Base-by-base conservation (phyloP, 2,329 filamentous ascomycete genomes). In the Colletotrichum chrysophilum region DNA sequence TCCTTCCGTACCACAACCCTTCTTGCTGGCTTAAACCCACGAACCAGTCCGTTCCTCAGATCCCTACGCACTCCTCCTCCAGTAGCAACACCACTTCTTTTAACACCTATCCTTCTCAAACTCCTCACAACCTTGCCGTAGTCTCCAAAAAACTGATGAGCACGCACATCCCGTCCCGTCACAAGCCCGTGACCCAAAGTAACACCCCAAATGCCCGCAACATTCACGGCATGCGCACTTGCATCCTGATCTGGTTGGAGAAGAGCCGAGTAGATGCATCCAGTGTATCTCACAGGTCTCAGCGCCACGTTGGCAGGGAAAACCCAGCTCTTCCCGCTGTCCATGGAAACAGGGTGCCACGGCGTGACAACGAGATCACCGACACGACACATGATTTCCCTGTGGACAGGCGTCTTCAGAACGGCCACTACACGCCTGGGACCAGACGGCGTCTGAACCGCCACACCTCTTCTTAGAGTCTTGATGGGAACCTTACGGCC, bases 171-270 rank as follows among this genome's bases (percentile, higher is more conserved):
- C 4, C 78, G 79, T 0, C 79, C 82, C 2, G 75, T 71, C 4
- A 83, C 80, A 24, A 92, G 60, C 0, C 91, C 91, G 78, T 93
- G 91, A 1, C 91, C 92, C 14, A 93, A 83, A 1, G 91, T 90
- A 2, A 91, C 90, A 16, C 88, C 91, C 87, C 89, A 90, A 58
- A 85, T 76, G n/a, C 82, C 82, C 1, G 82, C 86, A 16, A 91
- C 83, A 3, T 81, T 79, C 34, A 93, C 82, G 1, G 89, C 88
- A 78, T 93, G 91, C 0, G 88, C 87, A 9, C 86, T 84, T 0
- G 81, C 60, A 69, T 87, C 82, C 2, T 62, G 64, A 75, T 89
- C 87, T 3, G 83, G 83, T 81, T 91, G 85, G 21, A 93, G 82
- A 21, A 93, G 80, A 2, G 93, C 82, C 0, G 91, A 93, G 82